Evolutionary conservation across 1,284 basidiomycete species (phyloP), one percentile per base, ranked within the genome.

Genomic region (Lentinula novae-zelandiae): DNA sequence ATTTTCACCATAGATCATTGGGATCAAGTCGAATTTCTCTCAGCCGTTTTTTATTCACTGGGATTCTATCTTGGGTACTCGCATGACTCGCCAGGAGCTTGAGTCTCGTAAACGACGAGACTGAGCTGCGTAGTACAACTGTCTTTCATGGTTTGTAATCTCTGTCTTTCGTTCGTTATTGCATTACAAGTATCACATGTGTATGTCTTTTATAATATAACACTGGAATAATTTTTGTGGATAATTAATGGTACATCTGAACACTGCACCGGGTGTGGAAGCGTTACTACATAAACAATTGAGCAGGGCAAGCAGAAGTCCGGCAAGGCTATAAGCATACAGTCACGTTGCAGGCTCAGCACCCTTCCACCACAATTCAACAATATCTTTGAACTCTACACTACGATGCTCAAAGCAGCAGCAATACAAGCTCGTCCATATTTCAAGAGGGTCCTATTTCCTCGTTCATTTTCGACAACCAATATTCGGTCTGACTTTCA

Each of bases 21-120:
- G 97, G 2, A 93, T 98, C 76, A 97, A 98, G 76, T 91, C 87
- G 61, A 99, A 99, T 73, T 99, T 96, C 72, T 85, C 93, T 17
- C 96, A 97, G 73, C 96, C 95, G 2, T 97, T 95, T 80, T 98
- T 93, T 71, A 76, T 93, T 60, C 92, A 93, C 66, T 95, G 92
- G 92, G 92, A 94, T 72, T 75, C 76, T 5, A 70, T 95, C 31
- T 79, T 96, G 51, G 89, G 90, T 44, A 96, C 93, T 3, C 82
- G 90, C 46, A 88, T 96, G 86, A 91, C 89, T 5, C 79, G 90
- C 46, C 70, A 80, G 63, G 86, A 92, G 52, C 79, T 92, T 57
- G 82, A 86, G 61, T 66, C 68, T 53, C 77, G 80, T 13, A 73
- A 60, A 65, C 65, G 46, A 75, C 74, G 62, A 56, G 65, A 36